These are phyloP conservation scores for Gossypium bickii DNA, from an alignment of 345 rosid species.

Conservation along the genomic window DNA sequence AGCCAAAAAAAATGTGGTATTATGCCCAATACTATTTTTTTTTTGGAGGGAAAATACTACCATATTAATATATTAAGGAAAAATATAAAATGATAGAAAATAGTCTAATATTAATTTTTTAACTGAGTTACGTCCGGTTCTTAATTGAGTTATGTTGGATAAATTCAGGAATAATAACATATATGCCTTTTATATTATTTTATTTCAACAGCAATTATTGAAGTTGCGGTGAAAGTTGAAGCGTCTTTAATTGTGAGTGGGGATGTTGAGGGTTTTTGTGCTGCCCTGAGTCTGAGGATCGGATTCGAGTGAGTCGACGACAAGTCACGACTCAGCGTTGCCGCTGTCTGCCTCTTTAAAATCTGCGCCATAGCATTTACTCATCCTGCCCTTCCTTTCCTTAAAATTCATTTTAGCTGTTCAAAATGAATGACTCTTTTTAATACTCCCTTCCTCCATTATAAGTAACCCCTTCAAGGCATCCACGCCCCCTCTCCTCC, in stretches of 20 bases:
- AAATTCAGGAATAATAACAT: too few species aligned
- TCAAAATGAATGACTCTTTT: conserved; percentile 12
- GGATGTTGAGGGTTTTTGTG: not conserved
- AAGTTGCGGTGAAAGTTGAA: not conserved
- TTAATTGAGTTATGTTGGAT: too few species aligned
- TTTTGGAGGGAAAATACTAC: too few species aligned
- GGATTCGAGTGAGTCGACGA: not conserved
- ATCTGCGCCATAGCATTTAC: conserved; percentile 20
- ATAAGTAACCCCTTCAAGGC: conserved; percentile 5
- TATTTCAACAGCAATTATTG: not conserved
- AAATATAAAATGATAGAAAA: too few species aligned
- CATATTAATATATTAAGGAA: too few species aligned
- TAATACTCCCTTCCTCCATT: conserved; percentile 6
- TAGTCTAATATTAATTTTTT: too few species aligned
- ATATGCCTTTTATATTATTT: too few species aligned
- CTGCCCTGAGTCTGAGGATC: not conserved
- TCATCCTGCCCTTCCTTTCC: not conserved
- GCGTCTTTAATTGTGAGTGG: not conserved
- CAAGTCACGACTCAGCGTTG: not conserved
- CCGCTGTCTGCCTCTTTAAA: not conserved
- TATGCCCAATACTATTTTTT: too few species aligned
- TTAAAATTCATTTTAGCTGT: not conserved
- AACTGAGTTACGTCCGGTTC: too few species aligned
- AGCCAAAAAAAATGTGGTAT: too few species aligned
- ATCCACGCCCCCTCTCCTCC: not conserved